Evolutionary conservation across 768 basidiomycete species (phyloP).

Genomic region (Psilocybe cyanescens): DNA sequence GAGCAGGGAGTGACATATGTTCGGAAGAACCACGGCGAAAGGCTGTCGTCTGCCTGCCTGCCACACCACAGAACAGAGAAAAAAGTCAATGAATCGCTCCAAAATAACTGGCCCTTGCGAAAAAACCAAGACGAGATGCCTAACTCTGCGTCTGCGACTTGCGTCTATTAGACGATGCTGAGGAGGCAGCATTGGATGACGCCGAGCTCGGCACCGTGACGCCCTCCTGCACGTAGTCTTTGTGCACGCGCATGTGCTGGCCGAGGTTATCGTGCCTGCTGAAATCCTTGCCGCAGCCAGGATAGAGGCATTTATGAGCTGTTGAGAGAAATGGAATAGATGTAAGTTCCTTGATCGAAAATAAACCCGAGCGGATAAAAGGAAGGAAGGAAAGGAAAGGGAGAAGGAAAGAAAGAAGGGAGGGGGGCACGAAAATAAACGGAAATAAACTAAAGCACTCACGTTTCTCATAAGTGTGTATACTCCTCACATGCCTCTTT

Average conservation of each 20-base stretch:
- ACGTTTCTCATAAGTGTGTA: constrained; percentile 95
- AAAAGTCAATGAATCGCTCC: neutral
- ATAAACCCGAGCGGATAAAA: constrained; percentile 3
- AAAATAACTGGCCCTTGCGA: neutral
- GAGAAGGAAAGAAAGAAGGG: constrained; percentile 10
- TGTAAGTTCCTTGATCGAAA: constrained; percentile 1
- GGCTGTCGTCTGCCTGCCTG: neutral
- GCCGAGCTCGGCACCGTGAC: constrained; percentile 8
- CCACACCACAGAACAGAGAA: neutral
- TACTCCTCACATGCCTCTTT: constrained; percentile 86
- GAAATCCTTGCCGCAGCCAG: constrained; percentile 83
- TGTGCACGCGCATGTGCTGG: constrained; percentile 88
- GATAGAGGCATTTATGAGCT: constrained; percentile 85
- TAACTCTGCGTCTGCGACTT: constrained; percentile 12
- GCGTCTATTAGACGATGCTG: constrained; percentile 13
- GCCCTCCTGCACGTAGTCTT: constrained; percentile 42
- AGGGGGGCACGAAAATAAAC: constrained; percentile 29
- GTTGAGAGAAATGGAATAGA: constrained; percentile 13
- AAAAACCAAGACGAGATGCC: neutral
- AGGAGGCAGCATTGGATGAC: constrained; percentile 9
- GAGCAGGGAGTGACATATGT: neutral
- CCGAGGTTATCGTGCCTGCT: constrained; percentile 87
- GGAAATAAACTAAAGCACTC: constrained; percentile 33
- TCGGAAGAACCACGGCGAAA: neutral
- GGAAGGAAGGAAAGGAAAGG: neutral